Conservation (phyloP, 345 rosid species). For the Arabis alpina region DNA sequence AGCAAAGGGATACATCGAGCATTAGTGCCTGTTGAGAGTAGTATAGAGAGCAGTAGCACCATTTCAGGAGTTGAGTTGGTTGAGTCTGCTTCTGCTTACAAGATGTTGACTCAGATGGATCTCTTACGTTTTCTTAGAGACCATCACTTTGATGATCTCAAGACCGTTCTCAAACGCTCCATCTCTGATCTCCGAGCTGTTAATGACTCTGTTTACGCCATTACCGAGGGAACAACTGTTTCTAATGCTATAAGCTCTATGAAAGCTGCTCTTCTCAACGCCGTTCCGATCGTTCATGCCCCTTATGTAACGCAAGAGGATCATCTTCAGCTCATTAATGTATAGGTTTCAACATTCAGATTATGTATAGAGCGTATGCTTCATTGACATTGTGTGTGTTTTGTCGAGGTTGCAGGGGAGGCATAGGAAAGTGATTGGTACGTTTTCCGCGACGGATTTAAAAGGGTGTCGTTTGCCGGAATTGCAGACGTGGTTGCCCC, state of each 20-base stretch:
- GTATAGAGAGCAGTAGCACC: slow-evolving; percentile 44
- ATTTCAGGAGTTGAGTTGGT: slow-evolving; percentile 61
- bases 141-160: slow-evolving; percentile 46
- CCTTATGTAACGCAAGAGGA: slow-evolving; percentile 52
- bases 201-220: slow-evolving; percentile 60
- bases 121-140: slow-evolving; percentile 57
- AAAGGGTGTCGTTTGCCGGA: slow-evolving; percentile 67
- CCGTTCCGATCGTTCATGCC: slow-evolving; percentile 76
- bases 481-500: slow-evolving; percentile 64
- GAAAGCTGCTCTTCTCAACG: slow-evolving; percentile 66
- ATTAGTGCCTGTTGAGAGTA: slow-evolving; percentile 69
- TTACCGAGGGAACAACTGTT: slow-evolving; percentile 58
- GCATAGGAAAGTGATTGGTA: slow-evolving; percentile 66
- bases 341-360: slow-evolving; percentile 24
- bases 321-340: slow-evolving; percentile 59
- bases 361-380: not conserved
- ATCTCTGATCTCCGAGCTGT: slow-evolving; percentile 52
- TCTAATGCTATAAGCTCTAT: slow-evolving; percentile 66
- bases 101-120: slow-evolving; percentile 85
- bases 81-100: slow-evolving; percentile 64
- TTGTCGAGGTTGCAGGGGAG: slow-evolving; percentile 55
- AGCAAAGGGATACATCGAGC: slow-evolving; percentile 90
- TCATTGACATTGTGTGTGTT: not conserved
- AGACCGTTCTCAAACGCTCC: slow-evolving; percentile 44
- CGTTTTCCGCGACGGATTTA: slow-evolving; percentile 79